A percentile compares a stretch with the other conserved stretches of the same genome.
These are phyloP conservation scores for Myriosclerotinia scirpicola DNA, from an alignment of 2,329 filamentous ascomycete genomes.

Conservation along the genomic window DNA sequence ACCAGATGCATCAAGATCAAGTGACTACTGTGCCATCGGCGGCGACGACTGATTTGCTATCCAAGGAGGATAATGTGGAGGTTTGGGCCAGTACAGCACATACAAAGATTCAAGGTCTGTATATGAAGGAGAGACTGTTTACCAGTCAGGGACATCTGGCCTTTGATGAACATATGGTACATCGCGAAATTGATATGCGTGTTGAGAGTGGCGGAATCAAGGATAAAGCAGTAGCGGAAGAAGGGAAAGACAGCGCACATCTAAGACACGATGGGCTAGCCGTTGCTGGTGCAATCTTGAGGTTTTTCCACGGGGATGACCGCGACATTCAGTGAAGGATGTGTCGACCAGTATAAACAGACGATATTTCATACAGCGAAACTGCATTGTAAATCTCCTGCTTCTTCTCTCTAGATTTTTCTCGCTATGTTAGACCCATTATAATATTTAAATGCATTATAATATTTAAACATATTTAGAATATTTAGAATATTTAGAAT, in stretches of 20 bases:
- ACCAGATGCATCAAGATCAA: slow-evolving; percentile 85
- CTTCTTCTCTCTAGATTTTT: neutral
- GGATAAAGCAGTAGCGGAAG: slow-evolving; percentile 65
- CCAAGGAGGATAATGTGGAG: slow-evolving; percentile 50
- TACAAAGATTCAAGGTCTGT: slow-evolving; percentile 78
- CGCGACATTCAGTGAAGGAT: slow-evolving; percentile 21
- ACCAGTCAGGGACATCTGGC: slow-evolving; percentile 87
- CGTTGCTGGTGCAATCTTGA: slow-evolving; percentile 72
- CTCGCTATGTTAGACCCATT: neutral
- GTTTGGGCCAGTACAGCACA: slow-evolving; percentile 62
- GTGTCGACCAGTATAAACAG: neutral
- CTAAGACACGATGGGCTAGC: slow-evolving; percentile 74
- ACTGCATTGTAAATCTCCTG: neutral
- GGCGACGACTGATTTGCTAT: slow-evolving; percentile 46
- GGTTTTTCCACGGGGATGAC: slow-evolving; percentile 54
- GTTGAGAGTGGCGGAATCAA: slow-evolving; percentile 70
- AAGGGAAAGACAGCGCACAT: slow-evolving; percentile 64
- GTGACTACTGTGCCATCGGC: slow-evolving; percentile 51
- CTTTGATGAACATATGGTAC: slow-evolving; percentile 67
- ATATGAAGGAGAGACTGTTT: slow-evolving; percentile 64
- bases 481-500: no score
- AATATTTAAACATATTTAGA: no score
- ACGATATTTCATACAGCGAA: neutral
- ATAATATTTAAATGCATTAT: no score
- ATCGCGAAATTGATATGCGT: slow-evolving; percentile 64